Evolutionary conservation across 257 asterid species (phyloP).

Genomic region (Penstemon newberryi): DNA sequence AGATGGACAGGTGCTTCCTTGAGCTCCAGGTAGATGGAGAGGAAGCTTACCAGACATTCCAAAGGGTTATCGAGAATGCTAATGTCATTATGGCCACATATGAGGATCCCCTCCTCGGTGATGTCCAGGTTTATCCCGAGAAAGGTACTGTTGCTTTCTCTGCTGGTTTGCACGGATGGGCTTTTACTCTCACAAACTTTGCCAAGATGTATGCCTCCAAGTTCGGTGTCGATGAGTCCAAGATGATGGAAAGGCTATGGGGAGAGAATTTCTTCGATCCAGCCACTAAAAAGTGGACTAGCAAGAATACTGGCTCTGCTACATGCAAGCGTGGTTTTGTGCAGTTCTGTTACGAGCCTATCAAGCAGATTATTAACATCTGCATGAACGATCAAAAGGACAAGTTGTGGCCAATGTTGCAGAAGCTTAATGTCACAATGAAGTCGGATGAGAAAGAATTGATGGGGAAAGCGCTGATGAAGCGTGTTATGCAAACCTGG

Average conservation of each 20-base stretch:
- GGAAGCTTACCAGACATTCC: slow-evolving; percentile 28
- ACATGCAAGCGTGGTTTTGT: slow-evolving; percentile 19
- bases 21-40: slow-evolving; percentile 32
- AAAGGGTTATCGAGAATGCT: slow-evolving; percentile 28
- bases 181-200: slow-evolving; percentile 15
- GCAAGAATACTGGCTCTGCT: slow-evolving; percentile 6
- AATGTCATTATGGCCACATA: slow-evolving; percentile 31
- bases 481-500: slow-evolving; percentile 20
- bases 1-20: slow-evolving; percentile 31
- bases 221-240: slow-evolving; percentile 17
- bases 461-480: slow-evolving; percentile 22
- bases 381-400: slow-evolving; percentile 19
- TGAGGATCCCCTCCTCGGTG: slow-evolving; percentile 29
- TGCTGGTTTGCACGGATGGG: slow-evolving; percentile 32
- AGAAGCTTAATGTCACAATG: slow-evolving; percentile 7
- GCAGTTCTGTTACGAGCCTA: slow-evolving; percentile 18
- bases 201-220: slow-evolving; percentile 21
- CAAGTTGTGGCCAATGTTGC: slow-evolving; percentile 18
- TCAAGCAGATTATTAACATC: slow-evolving; percentile 9
- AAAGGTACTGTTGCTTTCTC: slow-evolving; percentile 33
- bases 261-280: slow-evolving; percentile 18
- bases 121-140: slow-evolving; percentile 28
- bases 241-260: slow-evolving; percentile 22
- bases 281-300: slow-evolving; percentile 8
- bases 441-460: slow-evolving; percentile 10